A percentile compares a stretch with the other conserved stretches of the same genome.
Conservation (phyloP, 2,329 filamentous ascomycete genomes). For the Fusarium keratoplasticum region DNA sequence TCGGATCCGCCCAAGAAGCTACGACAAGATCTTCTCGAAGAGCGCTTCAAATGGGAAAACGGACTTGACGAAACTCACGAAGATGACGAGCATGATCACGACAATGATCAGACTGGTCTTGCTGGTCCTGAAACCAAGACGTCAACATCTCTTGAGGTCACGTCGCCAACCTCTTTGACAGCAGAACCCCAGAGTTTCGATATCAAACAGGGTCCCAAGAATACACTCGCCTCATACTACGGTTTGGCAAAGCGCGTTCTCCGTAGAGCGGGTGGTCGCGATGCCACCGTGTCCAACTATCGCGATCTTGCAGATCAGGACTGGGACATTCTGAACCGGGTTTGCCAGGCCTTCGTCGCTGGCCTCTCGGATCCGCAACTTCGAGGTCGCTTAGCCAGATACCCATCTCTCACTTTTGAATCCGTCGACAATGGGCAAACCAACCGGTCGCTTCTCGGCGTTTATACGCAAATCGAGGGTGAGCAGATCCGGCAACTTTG, state of each 20-base stretch:
- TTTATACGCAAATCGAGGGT: conserved; percentile 67
- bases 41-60: conserved; percentile 78
- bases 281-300: conserved; percentile 61
- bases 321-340: conserved; percentile 61
- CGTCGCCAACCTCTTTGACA: conserved; percentile 28
- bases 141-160: conserved; percentile 30
- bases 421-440: conserved; percentile 41
- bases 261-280: conserved; percentile 61
- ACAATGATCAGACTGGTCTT: conserved; percentile 38
- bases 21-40: conserved; percentile 69
- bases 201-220: conserved; percentile 57
- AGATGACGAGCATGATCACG: conserved; percentile 51
- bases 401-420: conserved; percentile 59
- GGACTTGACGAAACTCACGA: conserved; percentile 56
- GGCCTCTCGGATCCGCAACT: conserved; percentile 64
- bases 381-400: conserved; percentile 56
- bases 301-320: conserved; percentile 58
- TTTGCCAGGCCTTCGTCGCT: conserved; percentile 65
- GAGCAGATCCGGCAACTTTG: conserved; percentile 62
- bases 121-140: conserved; percentile 6
- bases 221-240: conserved; percentile 61
- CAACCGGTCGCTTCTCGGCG: conserved; percentile 64
- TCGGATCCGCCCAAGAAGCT: conserved; percentile 74
- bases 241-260: conserved; percentile 61
- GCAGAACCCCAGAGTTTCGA: conserved; percentile 40